Conservation (phyloP, 2,329 filamentous ascomycete species). For the Graphilbum sp. region DNA sequence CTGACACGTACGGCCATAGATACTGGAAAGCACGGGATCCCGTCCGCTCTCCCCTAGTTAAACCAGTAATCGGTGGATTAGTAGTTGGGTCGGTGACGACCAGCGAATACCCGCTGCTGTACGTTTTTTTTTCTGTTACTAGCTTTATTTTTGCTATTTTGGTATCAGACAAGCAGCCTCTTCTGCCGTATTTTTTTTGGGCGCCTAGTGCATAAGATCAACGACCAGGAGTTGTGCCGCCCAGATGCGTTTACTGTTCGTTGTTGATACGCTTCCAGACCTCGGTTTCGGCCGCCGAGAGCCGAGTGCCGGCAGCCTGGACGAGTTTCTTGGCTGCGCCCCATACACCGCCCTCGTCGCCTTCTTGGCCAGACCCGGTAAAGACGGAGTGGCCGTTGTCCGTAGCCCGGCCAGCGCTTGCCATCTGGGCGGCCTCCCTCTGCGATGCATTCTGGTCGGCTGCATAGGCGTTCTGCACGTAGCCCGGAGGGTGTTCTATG, state of each 20-base stretch:
- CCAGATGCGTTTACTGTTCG: constrained; percentile 18
- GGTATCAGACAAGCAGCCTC: too few relatives aligned
- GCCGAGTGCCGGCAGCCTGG: constrained; percentile 36
- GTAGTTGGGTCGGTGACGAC: too few relatives aligned
- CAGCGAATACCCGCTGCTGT: too few relatives aligned
- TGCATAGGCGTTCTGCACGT: constrained; percentile 37
- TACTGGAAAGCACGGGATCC: too few relatives aligned
- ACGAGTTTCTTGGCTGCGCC: constrained; percentile 41
- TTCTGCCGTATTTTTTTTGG: too few relatives aligned
- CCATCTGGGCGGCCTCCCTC: constrained; percentile 16
- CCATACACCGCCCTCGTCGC: constrained; percentile 31
- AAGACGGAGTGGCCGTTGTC: neutral
- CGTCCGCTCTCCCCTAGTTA: too few relatives aligned
- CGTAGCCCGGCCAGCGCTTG: neutral
- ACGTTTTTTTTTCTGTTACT: too few relatives aligned
- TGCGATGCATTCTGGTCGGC: constrained; percentile 33
- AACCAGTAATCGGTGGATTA: too few relatives aligned
- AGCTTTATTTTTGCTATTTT: too few relatives aligned
- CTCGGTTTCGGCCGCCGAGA: constrained; percentile 42
- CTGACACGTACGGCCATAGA: too few relatives aligned
- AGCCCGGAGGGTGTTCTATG: constrained; percentile 34
- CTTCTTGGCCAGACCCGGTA: constrained; percentile 19
- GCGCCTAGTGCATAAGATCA: too few relatives aligned
- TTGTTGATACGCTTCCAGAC: constrained; percentile 49
- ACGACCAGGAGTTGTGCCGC: neutral